These are phyloP conservation scores for Trichosporon coremiiforme DNA, from an alignment of 1,284 basidiomycete species.

Conservation along the genomic window DNA sequence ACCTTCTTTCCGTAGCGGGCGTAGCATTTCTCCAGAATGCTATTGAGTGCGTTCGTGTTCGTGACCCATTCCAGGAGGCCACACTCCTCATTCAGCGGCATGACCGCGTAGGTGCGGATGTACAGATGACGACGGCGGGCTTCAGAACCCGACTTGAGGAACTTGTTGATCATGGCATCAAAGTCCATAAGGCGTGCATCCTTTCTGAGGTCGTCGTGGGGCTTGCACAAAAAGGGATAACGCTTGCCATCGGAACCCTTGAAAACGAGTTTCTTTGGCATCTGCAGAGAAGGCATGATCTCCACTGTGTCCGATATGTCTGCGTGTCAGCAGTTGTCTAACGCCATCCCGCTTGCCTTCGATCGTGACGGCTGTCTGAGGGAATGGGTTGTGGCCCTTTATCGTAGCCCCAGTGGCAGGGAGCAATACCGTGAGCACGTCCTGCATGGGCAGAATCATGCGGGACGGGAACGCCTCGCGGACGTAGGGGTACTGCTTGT, in stretches of 20 bases:
- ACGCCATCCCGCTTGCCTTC: slow-evolving; percentile 60
- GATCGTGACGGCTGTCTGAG: slow-evolving; percentile 74
- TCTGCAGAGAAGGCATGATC: slow-evolving; percentile 90
- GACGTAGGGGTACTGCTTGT: slow-evolving; percentile 65
- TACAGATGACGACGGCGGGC: slow-evolving; percentile 84
- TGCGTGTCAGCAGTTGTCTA: slow-evolving; percentile 4
- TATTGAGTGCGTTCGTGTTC: slow-evolving; percentile 83
- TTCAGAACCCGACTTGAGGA: slow-evolving; percentile 90
- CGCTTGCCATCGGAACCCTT: slow-evolving; percentile 76
- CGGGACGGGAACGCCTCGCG: slow-evolving; percentile 64
- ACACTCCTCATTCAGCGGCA: slow-evolving; percentile 95
- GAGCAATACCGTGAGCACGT: slow-evolving; percentile 84
- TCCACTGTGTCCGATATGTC: slow-evolving; percentile 83
- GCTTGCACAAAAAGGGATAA: slow-evolving; percentile 95
- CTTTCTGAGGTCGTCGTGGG: slow-evolving; percentile 96
- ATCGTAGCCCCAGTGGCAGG: slow-evolving; percentile 69
- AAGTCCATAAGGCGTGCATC: slow-evolving; percentile 98
- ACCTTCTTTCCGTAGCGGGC: slow-evolving; percentile 63
- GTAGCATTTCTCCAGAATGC: slow-evolving; percentile 76
- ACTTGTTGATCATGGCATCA: slow-evolving; percentile 96
- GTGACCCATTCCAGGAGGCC: slow-evolving; percentile 99
- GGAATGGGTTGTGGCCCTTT: slow-evolving; percentile 79
- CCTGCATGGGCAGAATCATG: slow-evolving; percentile 88
- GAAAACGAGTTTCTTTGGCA: slow-evolving; percentile 89
- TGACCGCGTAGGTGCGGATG: slow-evolving; percentile 93